Evolutionary conservation across 257 asterid species (phyloP).

Genomic region (Solanum dulcamara): DNA sequence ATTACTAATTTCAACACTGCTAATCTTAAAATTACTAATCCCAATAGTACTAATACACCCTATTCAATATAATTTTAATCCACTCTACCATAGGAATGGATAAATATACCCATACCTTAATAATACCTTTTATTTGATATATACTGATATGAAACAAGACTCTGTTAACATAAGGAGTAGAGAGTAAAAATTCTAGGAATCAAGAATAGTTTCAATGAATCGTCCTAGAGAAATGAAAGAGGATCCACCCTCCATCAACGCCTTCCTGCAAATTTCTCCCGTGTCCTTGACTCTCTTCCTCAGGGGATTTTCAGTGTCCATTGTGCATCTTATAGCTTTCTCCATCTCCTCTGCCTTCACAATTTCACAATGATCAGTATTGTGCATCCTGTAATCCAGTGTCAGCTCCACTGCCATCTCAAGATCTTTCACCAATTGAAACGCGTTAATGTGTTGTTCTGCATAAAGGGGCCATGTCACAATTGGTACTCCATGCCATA

Average conservation of each 20-base stretch:
- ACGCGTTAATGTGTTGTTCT: slow-evolving; percentile 1
- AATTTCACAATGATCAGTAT: neutral
- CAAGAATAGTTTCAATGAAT: neutral
- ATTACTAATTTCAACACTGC: too few relatives aligned
- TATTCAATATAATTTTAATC: too few relatives aligned
- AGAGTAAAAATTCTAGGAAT: neutral
- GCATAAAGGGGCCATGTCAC: slow-evolving; percentile 4
- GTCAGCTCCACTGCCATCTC: neutral
- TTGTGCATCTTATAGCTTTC: neutral
- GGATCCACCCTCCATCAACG: slow-evolving; percentile 1
- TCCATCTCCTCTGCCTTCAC: slow-evolving; percentile 2
- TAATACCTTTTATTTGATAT: neutral
- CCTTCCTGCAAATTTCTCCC: neutral
- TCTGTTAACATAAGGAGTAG: neutral
- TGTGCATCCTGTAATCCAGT: neutral
- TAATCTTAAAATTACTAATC: too few relatives aligned
- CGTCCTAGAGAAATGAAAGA: neutral
- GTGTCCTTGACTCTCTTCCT: neutral
- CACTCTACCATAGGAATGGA: neutral
- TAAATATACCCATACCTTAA: neutral
- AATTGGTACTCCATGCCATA: neutral
- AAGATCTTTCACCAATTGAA: neutral
- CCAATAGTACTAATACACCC: too few relatives aligned
- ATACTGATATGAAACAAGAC: neutral
- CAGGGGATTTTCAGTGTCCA: neutral